Evolutionary conservation across 768 basidiomycete genomes (phyloP).

Genomic region (Austroboletus eburneus): DNA sequence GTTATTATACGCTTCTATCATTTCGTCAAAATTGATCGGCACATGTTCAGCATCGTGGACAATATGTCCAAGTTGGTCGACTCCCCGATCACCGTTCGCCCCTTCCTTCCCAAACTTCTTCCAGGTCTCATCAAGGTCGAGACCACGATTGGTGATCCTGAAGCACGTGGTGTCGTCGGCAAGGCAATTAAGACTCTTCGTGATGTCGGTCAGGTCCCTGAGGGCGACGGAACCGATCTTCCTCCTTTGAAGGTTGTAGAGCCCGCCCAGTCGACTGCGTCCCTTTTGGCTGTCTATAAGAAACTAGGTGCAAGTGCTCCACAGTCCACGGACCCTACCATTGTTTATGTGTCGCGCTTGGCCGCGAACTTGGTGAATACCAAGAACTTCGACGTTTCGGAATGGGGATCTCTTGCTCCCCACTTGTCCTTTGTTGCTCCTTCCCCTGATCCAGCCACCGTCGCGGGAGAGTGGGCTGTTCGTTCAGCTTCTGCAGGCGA

Average conservation of each 20-base stretch:
- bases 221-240: conserved; percentile 84
- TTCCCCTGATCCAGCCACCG: conserved; percentile 59
- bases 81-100: conserved; percentile 90
- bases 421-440: conserved; percentile 67
- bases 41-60: conserved; percentile 72
- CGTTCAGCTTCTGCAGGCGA: conserved; percentile 78
- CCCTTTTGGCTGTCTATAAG: conserved; percentile 78
- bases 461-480: conserved; percentile 84
- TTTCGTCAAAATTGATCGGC: conserved; percentile 16
- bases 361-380: conserved; percentile 83
- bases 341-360: conserved; percentile 70
- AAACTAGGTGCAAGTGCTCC: conserved; percentile 64
- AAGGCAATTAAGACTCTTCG: conserved; percentile 95
- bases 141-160: conserved; percentile 92
- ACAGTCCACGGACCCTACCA: conserved; percentile 52
- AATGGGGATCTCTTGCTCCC: conserved; percentile 81
- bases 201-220: conserved; percentile 88
- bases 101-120: conserved; percentile 93
- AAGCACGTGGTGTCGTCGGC: conserved; percentile 89
- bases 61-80: conserved; percentile 99
- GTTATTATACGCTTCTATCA: conserved; percentile 27
- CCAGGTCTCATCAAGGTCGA: conserved; percentile 96
- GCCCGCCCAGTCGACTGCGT: conserved; percentile 56
- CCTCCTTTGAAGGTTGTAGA: conserved; percentile 81
- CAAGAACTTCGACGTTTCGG: conserved; percentile 87